Evolutionary conservation across 306 rosid species (phyloP).

Genomic region (Vicia sativa): DNA sequence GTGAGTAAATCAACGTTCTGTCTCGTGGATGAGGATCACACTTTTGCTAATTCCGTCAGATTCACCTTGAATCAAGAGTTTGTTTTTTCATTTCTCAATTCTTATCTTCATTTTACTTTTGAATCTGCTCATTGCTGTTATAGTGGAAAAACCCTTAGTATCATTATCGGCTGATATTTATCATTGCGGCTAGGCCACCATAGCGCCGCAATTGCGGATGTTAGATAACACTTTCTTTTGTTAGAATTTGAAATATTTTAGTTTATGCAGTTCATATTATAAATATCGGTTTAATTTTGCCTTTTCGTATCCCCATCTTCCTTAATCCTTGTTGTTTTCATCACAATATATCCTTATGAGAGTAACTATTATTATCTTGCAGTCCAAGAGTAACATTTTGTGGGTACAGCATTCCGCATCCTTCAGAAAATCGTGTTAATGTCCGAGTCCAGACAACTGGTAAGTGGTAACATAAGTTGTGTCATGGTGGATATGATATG

Average conservation of each 20-base stretch:
- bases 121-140: too few species aligned
- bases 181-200: too few species aligned
- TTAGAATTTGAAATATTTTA: slow-evolving; percentile 7
- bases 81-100: slow-evolving; percentile 21
- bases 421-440: slow-evolving; percentile 80
- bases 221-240: too few species aligned
- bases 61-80: slow-evolving; percentile 83
- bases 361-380: slow-evolving; percentile 43
- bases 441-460: slow-evolving; percentile 83
- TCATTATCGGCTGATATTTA: too few species aligned
- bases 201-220: too few species aligned
- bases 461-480: slow-evolving; percentile 55
- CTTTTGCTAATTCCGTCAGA: slow-evolving; percentile 71
- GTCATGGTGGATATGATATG: background rate
- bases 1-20: slow-evolving; percentile 69
- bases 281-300: background rate
- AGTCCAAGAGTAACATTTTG: slow-evolving; percentile 70
- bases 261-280: background rate
- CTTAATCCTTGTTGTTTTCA: background rate
- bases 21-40: slow-evolving; percentile 71
- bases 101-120: background rate
- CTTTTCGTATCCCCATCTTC: slow-evolving; percentile 1
- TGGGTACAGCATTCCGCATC: slow-evolving; percentile 95
- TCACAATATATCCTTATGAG: slow-evolving; percentile 22
- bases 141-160: too few species aligned